phyloP scores from a whole-genome alignment of 2,329 filamentous ascomycete genomes.

The Microascus cirrosus region DNA sequence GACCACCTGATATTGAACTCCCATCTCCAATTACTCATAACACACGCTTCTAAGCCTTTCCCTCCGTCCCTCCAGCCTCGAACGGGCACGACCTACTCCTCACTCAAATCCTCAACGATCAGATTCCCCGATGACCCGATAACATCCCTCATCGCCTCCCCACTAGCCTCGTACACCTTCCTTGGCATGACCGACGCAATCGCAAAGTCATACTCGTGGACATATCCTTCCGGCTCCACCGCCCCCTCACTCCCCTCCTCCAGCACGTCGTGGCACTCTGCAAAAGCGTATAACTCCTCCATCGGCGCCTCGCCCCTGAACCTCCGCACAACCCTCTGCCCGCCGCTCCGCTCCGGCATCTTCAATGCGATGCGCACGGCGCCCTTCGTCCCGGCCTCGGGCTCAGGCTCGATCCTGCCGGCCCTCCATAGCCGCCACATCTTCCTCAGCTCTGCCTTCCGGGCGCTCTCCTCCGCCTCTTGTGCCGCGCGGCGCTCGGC shows the following conservation, averaged over 20 bases:
- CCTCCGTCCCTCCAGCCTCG: too few species aligned
- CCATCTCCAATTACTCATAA: background rate
- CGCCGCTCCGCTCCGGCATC: constrained; percentile 48
- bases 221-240: constrained; percentile 52
- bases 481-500: constrained; percentile 51
- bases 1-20: background rate
- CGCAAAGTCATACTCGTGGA: constrained; percentile 74
- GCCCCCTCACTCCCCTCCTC: constrained; percentile 14
- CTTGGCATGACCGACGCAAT: constrained; percentile 81
- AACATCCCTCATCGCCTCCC: constrained; percentile 55
- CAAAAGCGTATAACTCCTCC: constrained; percentile 91
- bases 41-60: background rate
- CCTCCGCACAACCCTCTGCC: constrained; percentile 64
- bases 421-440: constrained; percentile 79
- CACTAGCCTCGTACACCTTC: constrained; percentile 62
- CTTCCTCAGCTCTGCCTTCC: constrained; percentile 29
- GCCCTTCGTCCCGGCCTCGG: constrained; percentile 48
- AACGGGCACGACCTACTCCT: background rate
- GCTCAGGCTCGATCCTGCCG: constrained; percentile 56
- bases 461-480: constrained; percentile 49
- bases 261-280: constrained; percentile 74
- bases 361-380: constrained; percentile 61
- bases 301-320: constrained; percentile 61
- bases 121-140: constrained; percentile 75
- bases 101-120: constrained; percentile 60